Evolutionary conservation across 2,329 filamentous ascomycete genomes (phyloP).

Genomic region (Rhexocercosporidium sp.): DNA sequence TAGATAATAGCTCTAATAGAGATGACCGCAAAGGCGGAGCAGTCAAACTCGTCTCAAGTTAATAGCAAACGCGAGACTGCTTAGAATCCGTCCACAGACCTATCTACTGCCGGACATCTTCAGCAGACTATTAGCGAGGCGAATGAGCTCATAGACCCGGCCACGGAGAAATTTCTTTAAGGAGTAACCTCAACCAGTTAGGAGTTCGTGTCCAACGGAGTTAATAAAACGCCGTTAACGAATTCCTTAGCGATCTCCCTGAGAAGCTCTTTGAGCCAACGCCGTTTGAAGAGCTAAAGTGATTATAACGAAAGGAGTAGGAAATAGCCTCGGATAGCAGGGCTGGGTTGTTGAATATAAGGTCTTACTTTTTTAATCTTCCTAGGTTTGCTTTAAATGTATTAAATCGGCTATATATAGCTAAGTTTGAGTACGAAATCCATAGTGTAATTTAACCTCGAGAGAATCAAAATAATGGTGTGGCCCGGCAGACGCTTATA

Average conservation of each 20-base stretch:
- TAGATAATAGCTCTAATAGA: neutral
- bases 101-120: conserved; percentile 16
- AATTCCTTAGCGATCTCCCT: conserved; percentile 2
- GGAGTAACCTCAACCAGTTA: neutral
- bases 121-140: conserved; percentile 17
- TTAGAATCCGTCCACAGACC: conserved; percentile 13
- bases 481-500: neutral
- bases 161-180: conserved; percentile 19
- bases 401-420: conserved; percentile 7
- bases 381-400: conserved; percentile 8
- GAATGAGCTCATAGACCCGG: conserved; percentile 23
- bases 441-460: neutral
- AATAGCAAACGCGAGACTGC: conserved; percentile 11
- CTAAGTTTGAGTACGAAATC: conserved; percentile 3
- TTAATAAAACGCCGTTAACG: conserved; percentile 1
- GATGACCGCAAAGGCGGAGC: neutral
- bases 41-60: conserved; percentile 14
- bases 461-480: conserved; percentile 7
- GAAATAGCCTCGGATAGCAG: conserved; percentile 1
- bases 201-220: conserved; percentile 6
- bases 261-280: conserved; percentile 1
- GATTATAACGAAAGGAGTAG: conserved; percentile 6
- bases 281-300: conserved; percentile 3
- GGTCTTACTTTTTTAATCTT: conserved; percentile 3
- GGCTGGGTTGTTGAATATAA: conserved; percentile 5